Evolutionary conservation across 257 asterid genomes (phyloP), one percentile per base, ranked within the genome.

Genomic region (Cynanchum wilfordii): DNA sequence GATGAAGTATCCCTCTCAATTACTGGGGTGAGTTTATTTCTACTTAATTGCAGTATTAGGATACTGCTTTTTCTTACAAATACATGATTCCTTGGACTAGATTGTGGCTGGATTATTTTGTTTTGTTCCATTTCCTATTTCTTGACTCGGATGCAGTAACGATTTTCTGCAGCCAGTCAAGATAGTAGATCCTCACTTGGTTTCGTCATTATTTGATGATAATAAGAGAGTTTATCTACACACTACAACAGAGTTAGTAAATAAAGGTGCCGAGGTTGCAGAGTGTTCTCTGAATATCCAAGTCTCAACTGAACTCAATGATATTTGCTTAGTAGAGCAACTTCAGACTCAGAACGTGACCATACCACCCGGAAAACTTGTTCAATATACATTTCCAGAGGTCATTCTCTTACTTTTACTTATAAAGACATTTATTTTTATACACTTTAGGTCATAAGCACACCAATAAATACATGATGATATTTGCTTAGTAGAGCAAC

Each of bases 141-240:
- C 40, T 69, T 77, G 73, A 81, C 74, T 80, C 73, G 55, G 75
- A 76, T 75, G 68, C 40, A 71, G 40, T 58, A 33, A 22, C 64
- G 25, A 70, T 73, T 75, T 79, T 75, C n/a, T 85, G 89, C 99
- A 95, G 98, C 95, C 99, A 72, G 98, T 95, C 87, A 95, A 87
- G 85, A 84, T 95, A 59, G 86, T 88, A 70, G 98, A 95, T 82
- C 98, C 99, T 68, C 98, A 95, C 88, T 84, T 94, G 86, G 96
- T 89, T 68, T 84, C 98, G 22, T 72, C 99, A 47, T 91, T 95
- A 79, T 90, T 84, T 77, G 99, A 91, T 66, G 29, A 77, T 66
- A 86, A 79, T 83, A 81, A 80, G 77, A 85, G 95, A 79, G 87
- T 81, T 9, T 95, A 91, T 79, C 87, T 95, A 78, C 96, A 95